A percentile compares a stretch with the other conserved stretches of the same genome.
Evolutionary conservation across 73 alveolate genomes (phyloP).

Genomic region (Stentor coeruleus): DNA sequence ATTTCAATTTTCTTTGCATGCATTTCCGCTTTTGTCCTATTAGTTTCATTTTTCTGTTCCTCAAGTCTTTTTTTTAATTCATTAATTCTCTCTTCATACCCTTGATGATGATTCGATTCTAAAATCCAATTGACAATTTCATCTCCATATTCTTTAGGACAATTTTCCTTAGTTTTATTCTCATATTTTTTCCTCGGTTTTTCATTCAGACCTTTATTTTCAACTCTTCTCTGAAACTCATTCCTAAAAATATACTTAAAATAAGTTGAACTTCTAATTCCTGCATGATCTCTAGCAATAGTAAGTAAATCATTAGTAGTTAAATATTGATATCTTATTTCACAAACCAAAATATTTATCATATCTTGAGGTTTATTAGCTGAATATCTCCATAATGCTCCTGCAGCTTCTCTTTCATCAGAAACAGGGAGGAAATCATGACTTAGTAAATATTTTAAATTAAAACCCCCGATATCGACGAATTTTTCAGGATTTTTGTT

Average conservation of each 20-base stretch:
- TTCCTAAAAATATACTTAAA: constrained; percentile 2
- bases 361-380: background rate
- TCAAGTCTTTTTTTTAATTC: background rate
- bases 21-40: background rate
- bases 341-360: background rate
- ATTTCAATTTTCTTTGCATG: background rate
- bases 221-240: background rate
- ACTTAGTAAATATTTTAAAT: background rate
- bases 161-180: background rate
- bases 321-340: background rate
- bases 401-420: constrained; percentile 12
- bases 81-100: background rate
- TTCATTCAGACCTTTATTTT: background rate
- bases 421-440: background rate
- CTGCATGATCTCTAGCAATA: constrained; percentile 17
- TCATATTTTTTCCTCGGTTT: background rate
- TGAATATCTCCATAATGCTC: constrained; percentile 12
- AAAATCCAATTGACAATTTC: constrained; percentile 9
- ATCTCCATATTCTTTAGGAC: background rate
- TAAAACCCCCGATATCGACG: background rate
- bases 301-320: constrained; percentile 10
- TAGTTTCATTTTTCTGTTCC: background rate
- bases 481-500: background rate
- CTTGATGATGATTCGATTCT: constrained; percentile 2
- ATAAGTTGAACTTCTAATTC: background rate